Base-by-base conservation (phyloP, 768 basidiomycete species). In the Tephrocybe sp. region DNA sequence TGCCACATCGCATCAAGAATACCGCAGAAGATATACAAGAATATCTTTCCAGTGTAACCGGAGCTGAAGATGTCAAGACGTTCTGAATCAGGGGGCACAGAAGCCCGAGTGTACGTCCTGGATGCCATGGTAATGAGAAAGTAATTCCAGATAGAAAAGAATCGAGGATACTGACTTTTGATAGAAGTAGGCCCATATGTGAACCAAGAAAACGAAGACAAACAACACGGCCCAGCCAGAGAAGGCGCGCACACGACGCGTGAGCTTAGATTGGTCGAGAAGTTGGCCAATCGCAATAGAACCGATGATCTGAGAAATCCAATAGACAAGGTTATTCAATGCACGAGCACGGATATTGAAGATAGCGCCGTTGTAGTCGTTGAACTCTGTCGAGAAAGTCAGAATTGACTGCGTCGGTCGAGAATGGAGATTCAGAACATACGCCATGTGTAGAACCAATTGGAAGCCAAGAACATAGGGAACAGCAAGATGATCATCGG, bases 391-490 rank as follows among this genome's bases (percentile, higher is more conserved):
- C 59, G 37, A 34, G 5, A 27, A 3, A 9, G 6, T 42, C 5
- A 36, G 31, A 34, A 42, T 44, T 59, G 41, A 49, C 13, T 26
- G 32, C 18, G 18, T 27, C 1, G n/a, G 18, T 15, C 25, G 32
- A 16, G 2, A 13, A n/a, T 37, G 28, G 12, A 3, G 3, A 11
- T n/a, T 13, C 11, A 19, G 9, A 11, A 65, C 84, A 59, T 54
- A 88, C 87, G 88, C 87, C 87, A 91, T 1, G 89, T 85, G 61
- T 89, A 89, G 68, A 90, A 91, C 80, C 87, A 92, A 63, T 91
- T 92, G 35, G 84, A 87, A 5, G 86, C 83, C 48, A 91, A 78
- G 68, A 92, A 92, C 85, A 92, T 88, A 9, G 91, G 91, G 73
- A 92, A 88, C 19, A 92, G 76, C 4, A 89, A 67, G 12, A 91